A percentile compares a stretch with the other conserved stretches of the same genome.
phyloP scores from a whole-genome alignment of 768 basidiomycete genomes.

The Lepiota venenata region DNA sequence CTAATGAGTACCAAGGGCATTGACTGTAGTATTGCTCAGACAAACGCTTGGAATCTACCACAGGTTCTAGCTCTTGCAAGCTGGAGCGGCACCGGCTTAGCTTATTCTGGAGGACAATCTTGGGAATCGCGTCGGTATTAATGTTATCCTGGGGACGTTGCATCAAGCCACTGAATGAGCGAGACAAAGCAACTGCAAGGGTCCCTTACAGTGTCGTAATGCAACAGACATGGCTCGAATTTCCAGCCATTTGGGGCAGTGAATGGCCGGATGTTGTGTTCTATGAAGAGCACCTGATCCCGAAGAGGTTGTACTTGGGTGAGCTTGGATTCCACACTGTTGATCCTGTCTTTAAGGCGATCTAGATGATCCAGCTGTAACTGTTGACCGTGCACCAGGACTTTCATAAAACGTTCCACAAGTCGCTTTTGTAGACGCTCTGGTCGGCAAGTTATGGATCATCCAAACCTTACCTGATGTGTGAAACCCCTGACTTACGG shows the following conservation, averaged over 20 bases:
- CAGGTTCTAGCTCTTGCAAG: conserved; percentile 55
- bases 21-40: background rate
- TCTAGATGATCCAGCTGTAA: conserved; percentile 61
- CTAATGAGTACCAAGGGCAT: conserved; percentile 2
- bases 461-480: background rate
- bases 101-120: conserved; percentile 80
- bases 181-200: background rate
- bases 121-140: conserved; percentile 65
- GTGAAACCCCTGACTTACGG: conserved; percentile 42
- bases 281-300: conserved; percentile 72
- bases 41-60: conserved; percentile 63
- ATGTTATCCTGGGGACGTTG: conserved; percentile 46
- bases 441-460: conserved; percentile 23
- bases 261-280: conserved; percentile 68
- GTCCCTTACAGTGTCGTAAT: conserved; percentile 69
- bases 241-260: conserved; percentile 59
- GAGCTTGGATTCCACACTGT: conserved; percentile 44
- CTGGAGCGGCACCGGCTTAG: conserved; percentile 57
- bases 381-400: conserved; percentile 57
- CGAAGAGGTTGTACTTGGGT: conserved; percentile 47
- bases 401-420: conserved; percentile 47
- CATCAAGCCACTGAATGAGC: conserved; percentile 1
- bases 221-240: conserved; percentile 71
- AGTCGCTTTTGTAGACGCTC: conserved; percentile 71
- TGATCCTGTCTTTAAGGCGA: conserved; percentile 46